These are phyloP conservation scores for Corynascus novoguineensis DNA, from an alignment of 495 filamentous ascomycete species.

Conservation along the genomic window DNA sequence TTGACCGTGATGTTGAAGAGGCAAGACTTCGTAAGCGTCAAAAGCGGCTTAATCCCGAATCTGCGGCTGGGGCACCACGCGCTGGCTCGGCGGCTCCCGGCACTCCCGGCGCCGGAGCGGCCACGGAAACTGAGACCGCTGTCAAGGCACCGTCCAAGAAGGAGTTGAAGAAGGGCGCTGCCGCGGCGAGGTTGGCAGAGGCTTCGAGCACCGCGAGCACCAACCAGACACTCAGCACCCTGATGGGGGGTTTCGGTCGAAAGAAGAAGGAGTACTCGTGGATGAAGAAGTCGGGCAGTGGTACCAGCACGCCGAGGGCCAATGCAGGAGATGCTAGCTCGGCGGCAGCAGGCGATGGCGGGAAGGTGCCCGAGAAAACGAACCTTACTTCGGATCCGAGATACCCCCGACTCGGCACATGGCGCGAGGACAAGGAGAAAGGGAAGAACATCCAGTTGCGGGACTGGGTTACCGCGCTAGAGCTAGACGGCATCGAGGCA, in stretches of 20 bases:
- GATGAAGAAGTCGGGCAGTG: conserved; percentile 48
- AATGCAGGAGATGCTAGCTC: conserved; percentile 25
- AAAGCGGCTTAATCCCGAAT: conserved; percentile 42
- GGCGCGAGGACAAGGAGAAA: conserved; percentile 56
- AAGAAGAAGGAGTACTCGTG: conserved; percentile 55
- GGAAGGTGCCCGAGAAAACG: conserved; percentile 21
- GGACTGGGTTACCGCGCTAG: conserved; percentile 61
- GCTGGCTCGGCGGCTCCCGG: conserved; percentile 44
- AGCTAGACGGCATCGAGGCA: conserved; percentile 53
- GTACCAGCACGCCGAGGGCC: conserved; percentile 42
- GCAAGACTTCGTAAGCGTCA: conserved; percentile 43
- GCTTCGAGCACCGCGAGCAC: conserved; percentile 50
- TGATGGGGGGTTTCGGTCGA: conserved; percentile 48
- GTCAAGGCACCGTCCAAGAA: conserved; percentile 50
- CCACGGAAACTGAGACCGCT: conserved; percentile 36
- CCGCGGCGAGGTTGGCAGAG: conserved; percentile 47
- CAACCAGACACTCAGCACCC: conserved; percentile 50
- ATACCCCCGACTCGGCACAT: conserved; percentile 48
- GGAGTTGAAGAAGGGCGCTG: conserved; percentile 55
- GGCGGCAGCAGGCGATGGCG: conserved; percentile 11
- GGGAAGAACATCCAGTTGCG: conserved; percentile 63
- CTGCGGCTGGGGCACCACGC: conserved; percentile 33
- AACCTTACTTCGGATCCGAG: conserved; percentile 35
- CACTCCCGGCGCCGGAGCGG: conserved; percentile 42
- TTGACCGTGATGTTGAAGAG: conserved; percentile 46